Evolutionary conservation across 495 filamentous ascomycete genomes (phyloP), one percentile per base, ranked within the genome.

Genomic region (Podospora fimiseda): DNA sequence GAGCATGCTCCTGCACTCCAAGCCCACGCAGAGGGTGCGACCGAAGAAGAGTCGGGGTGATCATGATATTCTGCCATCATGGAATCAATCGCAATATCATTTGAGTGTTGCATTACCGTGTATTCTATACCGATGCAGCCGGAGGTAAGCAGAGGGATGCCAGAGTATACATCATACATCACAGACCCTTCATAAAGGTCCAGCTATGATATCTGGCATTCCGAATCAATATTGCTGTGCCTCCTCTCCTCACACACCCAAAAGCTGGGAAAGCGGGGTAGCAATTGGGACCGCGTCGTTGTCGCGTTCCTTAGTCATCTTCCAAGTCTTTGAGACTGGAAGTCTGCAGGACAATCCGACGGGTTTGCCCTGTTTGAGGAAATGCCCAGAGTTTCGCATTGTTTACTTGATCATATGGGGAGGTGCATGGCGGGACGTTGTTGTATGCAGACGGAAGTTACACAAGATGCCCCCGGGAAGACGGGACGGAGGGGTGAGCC

Each of bases 1-100:
- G 76, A 88, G 49, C 81, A 86, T 66, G 78, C 76, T 36, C 77
- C 77, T 19, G 68, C 74, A 14, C 56, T 80, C n/a, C 77, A 81
- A 52, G 75, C 77, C 27, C 64, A 76, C 33, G 64, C 75, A 9
- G 74, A 77, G 15, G 70, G 58, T 6, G 67, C 62, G 4, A 59
- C 68, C 52, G 74, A 72, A 56, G 69, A 66, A 38, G 65, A 69
- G 19, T 60, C 46, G n/a, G 56, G 52, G 20, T 58, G 56, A 61
- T 44, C n/a, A n/a, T n/a, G n/a, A n/a, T n/a, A n/a, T n/a, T n/a
- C n/a, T n/a, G n/a, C n/a, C n/a, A n/a, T n/a, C n/a, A n/a, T n/a
- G n/a, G n/a, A n/a, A n/a, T n/a, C n/a, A n/a, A n/a, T n/a, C n/a
- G n/a, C n/a, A n/a, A n/a, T n/a, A n/a, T n/a, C n/a, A n/a, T n/a